phyloP scores from a whole-genome alignment of 2,329 filamentous ascomycete species.

The Phialocephala subalpina region DNA sequence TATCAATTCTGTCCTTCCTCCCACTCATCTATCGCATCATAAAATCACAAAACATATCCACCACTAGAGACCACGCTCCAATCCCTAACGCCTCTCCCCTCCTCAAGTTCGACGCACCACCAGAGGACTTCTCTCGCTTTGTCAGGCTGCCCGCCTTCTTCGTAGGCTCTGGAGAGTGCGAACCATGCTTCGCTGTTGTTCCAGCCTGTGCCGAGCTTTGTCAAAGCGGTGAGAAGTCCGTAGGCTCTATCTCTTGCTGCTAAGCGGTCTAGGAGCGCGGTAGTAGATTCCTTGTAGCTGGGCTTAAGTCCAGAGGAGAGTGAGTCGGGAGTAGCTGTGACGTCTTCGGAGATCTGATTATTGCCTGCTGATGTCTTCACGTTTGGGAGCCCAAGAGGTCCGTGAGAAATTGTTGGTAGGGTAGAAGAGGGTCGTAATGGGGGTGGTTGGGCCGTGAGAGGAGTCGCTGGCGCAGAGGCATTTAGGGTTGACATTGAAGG shows the following conservation, averaged over 20 bases:
- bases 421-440: constrained; percentile 22
- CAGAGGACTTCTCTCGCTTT: constrained; percentile 93
- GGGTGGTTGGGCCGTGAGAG: constrained; percentile 30
- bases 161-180: constrained; percentile 83
- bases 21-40: background rate
- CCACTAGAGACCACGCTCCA: constrained; percentile 78
- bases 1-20: background rate
- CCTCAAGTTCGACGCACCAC: constrained; percentile 97
- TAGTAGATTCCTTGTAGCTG: constrained; percentile 34
- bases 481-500: constrained; percentile 40
- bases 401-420: constrained; percentile 34
- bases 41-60: constrained; percentile 49
- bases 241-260: constrained; percentile 90
- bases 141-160: constrained; percentile 83
- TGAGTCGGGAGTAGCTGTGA: constrained; percentile 32
- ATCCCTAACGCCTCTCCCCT: constrained; percentile 78
- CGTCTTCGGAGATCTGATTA: constrained; percentile 36
- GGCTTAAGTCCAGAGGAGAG: constrained; percentile 21
- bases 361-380: constrained; percentile 35
- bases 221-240: constrained; percentile 81
- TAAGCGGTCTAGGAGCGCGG: constrained; percentile 68
- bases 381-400: constrained; percentile 41
- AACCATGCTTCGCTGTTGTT: constrained; percentile 95
- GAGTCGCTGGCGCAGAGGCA: constrained; percentile 23
- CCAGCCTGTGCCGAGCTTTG: constrained; percentile 87